Base-by-base conservation (phyloP, 768 basidiomycete genomes). In the Tricholoma sp. region DNA sequence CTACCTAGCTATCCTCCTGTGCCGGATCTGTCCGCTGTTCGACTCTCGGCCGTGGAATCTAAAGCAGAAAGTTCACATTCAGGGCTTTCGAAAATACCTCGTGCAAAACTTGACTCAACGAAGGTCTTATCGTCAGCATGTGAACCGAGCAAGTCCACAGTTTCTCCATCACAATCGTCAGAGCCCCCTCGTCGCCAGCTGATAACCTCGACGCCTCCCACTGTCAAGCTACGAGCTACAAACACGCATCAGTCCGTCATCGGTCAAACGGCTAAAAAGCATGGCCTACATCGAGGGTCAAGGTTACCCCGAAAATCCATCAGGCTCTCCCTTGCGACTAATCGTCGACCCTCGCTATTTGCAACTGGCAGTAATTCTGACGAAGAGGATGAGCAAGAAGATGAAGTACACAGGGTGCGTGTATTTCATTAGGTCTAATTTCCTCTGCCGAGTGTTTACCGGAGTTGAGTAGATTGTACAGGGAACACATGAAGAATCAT, bases 1-100 rank as follows among this genome's bases (percentile, higher is more conserved):
- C 59, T 72, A 7, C 66, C 73, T 0, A 50, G 62, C 7, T 73
- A 71, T 47, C 73, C 72, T 1, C 36, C 59, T 2, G 31, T 68
- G 2, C 63, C 68, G 2, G 61, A 70, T 42, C 49, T 58, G 6
- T 36, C 45, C n/a, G 52, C 55, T 13, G 52, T 56, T 6, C 53
- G 58, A 33, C 29, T 9, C 9, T 29, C 47, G 7, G 8, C 10
- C 15, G 29, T 29, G 2, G 47, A 32, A 4, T 44, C 54, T 4
- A 50, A 53, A 24, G 7, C 48, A 28, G 50, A 12, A 6, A n/a
- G 36, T 1, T 47, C 45, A 6, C 31, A 39, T 4, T 12, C 28
- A 18, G 47, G 28, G 12, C 17, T 24, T n/a, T 59, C 57, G 2
- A 57, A 32, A 17, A 59, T 58, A 20, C 57, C 57, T 10, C 52